Percentiles rank a stretch among this genome's conserved stretches.
Conservation (phyloP, 139 green algal species). For the Mychonastes homosphaera region DNA sequence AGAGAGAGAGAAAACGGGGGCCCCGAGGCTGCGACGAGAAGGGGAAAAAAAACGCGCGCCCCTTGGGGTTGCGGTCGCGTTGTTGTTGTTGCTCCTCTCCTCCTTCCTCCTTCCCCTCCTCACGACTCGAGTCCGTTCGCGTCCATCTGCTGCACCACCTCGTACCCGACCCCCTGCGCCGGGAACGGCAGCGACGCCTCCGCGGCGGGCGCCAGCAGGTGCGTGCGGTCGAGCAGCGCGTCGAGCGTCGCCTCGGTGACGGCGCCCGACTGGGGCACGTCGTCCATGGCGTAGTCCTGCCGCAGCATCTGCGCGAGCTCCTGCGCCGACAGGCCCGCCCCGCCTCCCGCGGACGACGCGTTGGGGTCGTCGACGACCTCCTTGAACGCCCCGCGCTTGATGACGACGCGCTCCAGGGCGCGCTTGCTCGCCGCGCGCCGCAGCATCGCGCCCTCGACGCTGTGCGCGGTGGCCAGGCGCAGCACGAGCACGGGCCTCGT, state of each 20-base stretch:
- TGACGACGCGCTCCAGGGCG: slow-evolving; percentile 82
- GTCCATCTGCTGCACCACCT: slow-evolving; percentile 32
- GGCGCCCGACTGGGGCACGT: slow-evolving; percentile 57
- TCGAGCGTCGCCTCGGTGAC: slow-evolving; percentile 53
- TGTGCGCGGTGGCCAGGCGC: slow-evolving; percentile 79
- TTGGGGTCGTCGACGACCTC: slow-evolving; percentile 29
- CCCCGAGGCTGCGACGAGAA: no score
- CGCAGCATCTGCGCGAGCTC: slow-evolving; percentile 75
- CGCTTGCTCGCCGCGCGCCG: slow-evolving; percentile 77
- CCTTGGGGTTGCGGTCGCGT: no score
- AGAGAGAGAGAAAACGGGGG: no score
- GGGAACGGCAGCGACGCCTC: slow-evolving; percentile 39
- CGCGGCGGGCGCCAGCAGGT: slow-evolving; percentile 28
- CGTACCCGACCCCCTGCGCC: slow-evolving; percentile 41
- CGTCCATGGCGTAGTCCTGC: slow-evolving; percentile 30
- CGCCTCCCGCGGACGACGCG: not conserved
- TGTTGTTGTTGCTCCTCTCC: no score
- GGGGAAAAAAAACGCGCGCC: no score
- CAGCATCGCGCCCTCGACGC: slow-evolving; percentile 92
- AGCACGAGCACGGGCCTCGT: slow-evolving; percentile 90
- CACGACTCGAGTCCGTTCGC: slow-evolving; percentile 8
- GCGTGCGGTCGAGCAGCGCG: slow-evolving; percentile 55
- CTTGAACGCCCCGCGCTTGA: slow-evolving; percentile 92
- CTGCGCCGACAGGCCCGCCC: not conserved
- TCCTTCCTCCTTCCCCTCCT: no score